phyloP scores from a whole-genome alignment of 2,329 filamentous ascomycete species.

The Pezicula neosporulosa region DNA sequence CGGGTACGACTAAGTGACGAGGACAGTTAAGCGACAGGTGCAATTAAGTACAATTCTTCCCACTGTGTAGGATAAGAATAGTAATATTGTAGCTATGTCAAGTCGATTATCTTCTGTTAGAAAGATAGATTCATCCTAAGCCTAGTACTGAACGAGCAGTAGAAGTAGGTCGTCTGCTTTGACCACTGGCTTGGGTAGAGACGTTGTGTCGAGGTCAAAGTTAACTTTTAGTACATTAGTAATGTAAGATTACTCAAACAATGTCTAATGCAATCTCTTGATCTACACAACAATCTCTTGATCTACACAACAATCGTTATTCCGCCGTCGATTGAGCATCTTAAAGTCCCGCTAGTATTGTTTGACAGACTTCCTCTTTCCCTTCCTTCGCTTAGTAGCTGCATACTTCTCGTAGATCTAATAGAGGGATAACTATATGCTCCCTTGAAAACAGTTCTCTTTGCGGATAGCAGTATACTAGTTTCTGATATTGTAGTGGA shows the following conservation, averaged over 20 bases:
- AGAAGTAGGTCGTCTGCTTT: constrained; percentile 18
- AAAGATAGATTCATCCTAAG: constrained; percentile 19
- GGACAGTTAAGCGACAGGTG: no score
- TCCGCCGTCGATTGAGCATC: constrained; percentile 10
- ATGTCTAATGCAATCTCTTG: constrained; percentile 11
- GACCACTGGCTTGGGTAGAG: constrained; percentile 15
- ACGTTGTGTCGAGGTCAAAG: constrained; percentile 11
- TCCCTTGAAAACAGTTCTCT: no score
- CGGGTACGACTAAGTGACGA: no score
- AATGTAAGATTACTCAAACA: constrained; percentile 13
- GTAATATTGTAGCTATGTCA: constrained; percentile 20
- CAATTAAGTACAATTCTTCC: no score
- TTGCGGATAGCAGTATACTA: no score
- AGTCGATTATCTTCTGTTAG: constrained; percentile 20
- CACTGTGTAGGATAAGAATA: constrained; percentile 21
- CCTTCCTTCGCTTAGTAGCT: constrained; percentile 6
- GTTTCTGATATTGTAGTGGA: no score
- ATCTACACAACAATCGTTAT: constrained; percentile 7
- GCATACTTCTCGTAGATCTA: constrained; percentile 21
- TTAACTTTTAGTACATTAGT: constrained; percentile 11
- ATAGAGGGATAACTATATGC: constrained; percentile 21
- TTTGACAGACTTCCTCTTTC: constrained; percentile 8
- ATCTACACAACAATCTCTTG: constrained; percentile 5
- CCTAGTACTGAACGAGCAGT: constrained; percentile 17
- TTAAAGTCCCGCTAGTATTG: constrained; percentile 10